These are phyloP conservation scores for Suhomyces vadensis DNA, from an alignment of 805 yeast genomes.

Conservation along the genomic window DNA sequence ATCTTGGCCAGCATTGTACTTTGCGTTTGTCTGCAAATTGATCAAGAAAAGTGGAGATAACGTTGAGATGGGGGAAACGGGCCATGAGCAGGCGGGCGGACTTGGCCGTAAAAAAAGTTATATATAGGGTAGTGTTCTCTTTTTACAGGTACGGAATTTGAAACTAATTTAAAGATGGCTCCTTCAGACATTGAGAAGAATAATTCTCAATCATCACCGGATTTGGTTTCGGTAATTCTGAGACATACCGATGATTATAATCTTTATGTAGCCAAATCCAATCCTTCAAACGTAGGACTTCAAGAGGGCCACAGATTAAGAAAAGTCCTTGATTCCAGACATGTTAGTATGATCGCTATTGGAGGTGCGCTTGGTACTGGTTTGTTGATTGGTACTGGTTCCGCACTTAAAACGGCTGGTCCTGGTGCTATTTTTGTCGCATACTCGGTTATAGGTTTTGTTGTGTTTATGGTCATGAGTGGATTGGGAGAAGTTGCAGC, in stretches of 20 bases:
- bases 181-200: slow-evolving; percentile 18
- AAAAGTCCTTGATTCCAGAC: slow-evolving; percentile 52
- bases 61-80: neutral
- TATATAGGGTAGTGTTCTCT: neutral
- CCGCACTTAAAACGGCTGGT: slow-evolving; percentile 69
- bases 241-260: slow-evolving; percentile 52
- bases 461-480: slow-evolving; percentile 69
- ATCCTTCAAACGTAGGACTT: slow-evolving; percentile 36
- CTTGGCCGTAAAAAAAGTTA: neutral
- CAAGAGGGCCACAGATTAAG: slow-evolving; percentile 22
- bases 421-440: slow-evolving; percentile 65
- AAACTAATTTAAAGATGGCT: slow-evolving; percentile 8
- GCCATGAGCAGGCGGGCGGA: neutral
- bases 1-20: neutral
- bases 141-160: neutral
- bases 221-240: slow-evolving; percentile 33
- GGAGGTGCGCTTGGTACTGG: slow-evolving; percentile 88
- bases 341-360: slow-evolving; percentile 71
- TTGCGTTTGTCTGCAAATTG: neutral
- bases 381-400: slow-evolving; percentile 73
- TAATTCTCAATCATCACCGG: slow-evolving; percentile 11
- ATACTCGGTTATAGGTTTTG: slow-evolving; percentile 67
- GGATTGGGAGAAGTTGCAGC: slow-evolving; percentile 71
- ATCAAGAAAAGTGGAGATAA: neutral
- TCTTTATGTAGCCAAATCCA: slow-evolving; percentile 46